Evolutionary conservation across 2,329 filamentous ascomycete genomes (phyloP), one percentile per base, ranked within the genome.

Genomic region (Sporothrix luriei): DNA sequence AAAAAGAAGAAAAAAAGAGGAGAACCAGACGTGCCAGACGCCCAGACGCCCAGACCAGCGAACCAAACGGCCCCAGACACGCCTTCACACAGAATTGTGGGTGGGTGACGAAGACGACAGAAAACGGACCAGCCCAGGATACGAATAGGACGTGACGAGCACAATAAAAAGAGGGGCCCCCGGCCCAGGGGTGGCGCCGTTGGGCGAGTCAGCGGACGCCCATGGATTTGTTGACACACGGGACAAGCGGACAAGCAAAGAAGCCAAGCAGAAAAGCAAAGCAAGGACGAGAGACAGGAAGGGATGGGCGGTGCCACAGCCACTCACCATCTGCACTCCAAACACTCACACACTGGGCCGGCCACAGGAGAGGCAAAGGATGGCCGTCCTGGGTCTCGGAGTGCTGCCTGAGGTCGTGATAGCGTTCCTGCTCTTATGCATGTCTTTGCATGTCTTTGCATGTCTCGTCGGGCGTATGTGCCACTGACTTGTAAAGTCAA

Each of bases 161-260:
- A 65, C 13, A 26, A 65, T 21, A 13, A 62, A 52, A 64, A 46
- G 24, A 24, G n/a, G 61, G 43, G 61, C n/a, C n/a, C n/a, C n/a
- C n/a, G n/a, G 61, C 24, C 40, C 59, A 29, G 40, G 57, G 21
- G 33, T 61, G 61, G 61, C 61, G 43, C 40, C 49, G 61, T 46
- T 68, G 65, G 65, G 54, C 69, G 57, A 70, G 69, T 70, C 55
- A 70, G 66, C 68, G 49, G 66, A 26, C 43, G 59, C 29, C 52
- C 69, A 70, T 68, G 69, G 65, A 24, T 66, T 57, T 70, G 68
- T 72, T 72, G 70, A 72, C 71, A 72, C 71, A 68, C 68, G 66
- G 66, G 64, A 10, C 38, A 59, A 65, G 64, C 62, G 29, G 49
- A 48, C 66, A 66, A 66, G 29, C 43, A 16, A 38, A 24, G 43